phyloP scores from a whole-genome alignment of 371 early-diverging fungal genomes.

The Lichtheimia ornata region DNA sequence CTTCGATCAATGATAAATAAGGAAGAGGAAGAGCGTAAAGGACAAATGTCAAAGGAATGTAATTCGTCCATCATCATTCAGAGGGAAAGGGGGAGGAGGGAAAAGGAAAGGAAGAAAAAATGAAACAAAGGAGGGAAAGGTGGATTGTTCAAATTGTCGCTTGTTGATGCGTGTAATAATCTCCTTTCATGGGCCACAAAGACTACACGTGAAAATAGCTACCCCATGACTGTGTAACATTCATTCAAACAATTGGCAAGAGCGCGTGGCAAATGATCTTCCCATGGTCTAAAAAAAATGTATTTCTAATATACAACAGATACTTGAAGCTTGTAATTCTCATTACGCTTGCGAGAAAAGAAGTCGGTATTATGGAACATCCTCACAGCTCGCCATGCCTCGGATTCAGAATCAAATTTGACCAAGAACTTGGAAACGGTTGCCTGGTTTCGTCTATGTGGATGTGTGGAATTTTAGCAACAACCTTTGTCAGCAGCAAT shows the following conservation, averaged over 20 bases:
- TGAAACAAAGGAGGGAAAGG: conserved; percentile 9
- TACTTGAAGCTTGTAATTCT: conserved; percentile 22
- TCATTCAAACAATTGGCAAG: conserved; percentile 4
- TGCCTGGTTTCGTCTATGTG: conserved; percentile 30
- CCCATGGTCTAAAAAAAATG: not conserved
- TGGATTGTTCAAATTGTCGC: not conserved
- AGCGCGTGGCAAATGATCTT: conserved; percentile 11
- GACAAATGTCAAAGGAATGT: conserved; percentile 25
- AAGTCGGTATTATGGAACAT: conserved; percentile 44
- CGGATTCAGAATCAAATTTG: conserved; percentile 50
- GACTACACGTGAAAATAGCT: not conserved
- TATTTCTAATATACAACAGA: conserved; percentile 39
- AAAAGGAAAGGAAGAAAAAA: not conserved
- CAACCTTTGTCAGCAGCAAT: not conserved
- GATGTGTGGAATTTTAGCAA: not conserved
- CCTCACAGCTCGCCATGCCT: conserved; percentile 55
- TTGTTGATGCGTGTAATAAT: too few relatives aligned
- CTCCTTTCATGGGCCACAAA: too few relatives aligned
- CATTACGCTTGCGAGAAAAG: conserved; percentile 18
- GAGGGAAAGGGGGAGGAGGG: not conserved
- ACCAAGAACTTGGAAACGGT: conserved; percentile 44
- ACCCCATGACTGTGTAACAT: conserved; percentile 7
- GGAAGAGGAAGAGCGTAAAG: conserved; percentile 27
- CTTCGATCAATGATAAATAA: conserved; percentile 29
- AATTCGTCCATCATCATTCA: not conserved